Base-by-base conservation (phyloP, 169 alveolate species). In the Cardiosporidium cionae region DNA sequence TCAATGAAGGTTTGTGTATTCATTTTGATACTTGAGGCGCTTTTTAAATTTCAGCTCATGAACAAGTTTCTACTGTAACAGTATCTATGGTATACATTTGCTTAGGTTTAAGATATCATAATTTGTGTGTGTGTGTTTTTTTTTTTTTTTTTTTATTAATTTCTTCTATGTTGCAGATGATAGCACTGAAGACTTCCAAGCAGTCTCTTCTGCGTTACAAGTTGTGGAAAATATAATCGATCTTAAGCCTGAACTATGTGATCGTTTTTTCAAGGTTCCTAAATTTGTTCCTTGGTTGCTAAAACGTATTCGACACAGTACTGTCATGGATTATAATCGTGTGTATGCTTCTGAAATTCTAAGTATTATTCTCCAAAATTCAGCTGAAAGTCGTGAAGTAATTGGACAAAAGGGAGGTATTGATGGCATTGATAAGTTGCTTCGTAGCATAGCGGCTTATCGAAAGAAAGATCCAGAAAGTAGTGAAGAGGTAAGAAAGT, bases 401-500 rank as follows among this genome's bases (percentile, higher is more conserved):
- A 36, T 84, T 54, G 89, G 93, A 53, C 62, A 68, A 28, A 36
- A 70, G 70, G 86, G 68, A 27, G 82, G 84, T 29, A 67, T 77
- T 1, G 91, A 84, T 58, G 91, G 90, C 6, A 78, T 87, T 32
- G 93, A 87, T 68, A 79, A 76, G 74, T 80, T 87, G 25, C 84
- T 87, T 44, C 76, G 91, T 32, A 82, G 86, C 31, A 73, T 87
- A 28, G 85, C 93, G 0, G 85, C 79, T 3, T 88, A 80, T 66
- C 79, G 93, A 52, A 88, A 86, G 69, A 78, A 74, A 52, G 90
- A 88, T 64, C 93, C 93, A 0, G 89, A 85, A 27, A 76, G 85
- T 37, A 70, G 82, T 7, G 91, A 88, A 64, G 93, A 80, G 70
- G 85, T 82, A 27, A 1, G 68, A 7, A 31, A 22, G 33, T 3